phyloP scores from a whole-genome alignment of 371 early-diverging fungal genomes.

The Mortierella sp. region DNA sequence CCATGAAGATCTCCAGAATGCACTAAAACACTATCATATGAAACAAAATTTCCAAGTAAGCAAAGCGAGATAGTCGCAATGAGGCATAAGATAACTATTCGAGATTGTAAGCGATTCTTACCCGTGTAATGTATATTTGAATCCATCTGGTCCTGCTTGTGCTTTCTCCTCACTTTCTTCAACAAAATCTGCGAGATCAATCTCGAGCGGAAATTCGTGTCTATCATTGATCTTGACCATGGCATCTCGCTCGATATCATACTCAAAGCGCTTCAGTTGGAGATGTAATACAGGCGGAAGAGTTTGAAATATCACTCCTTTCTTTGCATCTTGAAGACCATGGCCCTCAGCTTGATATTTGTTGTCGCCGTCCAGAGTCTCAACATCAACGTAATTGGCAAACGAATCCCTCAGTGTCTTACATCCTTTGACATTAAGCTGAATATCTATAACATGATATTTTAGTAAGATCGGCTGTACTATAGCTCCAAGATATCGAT shows the following conservation, averaged over 20 bases:
- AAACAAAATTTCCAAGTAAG: background rate
- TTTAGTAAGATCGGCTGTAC: background rate
- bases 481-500: background rate
- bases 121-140: constrained; percentile 90
- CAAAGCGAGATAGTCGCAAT: background rate
- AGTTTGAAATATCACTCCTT: constrained; percentile 95
- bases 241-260: constrained; percentile 91
- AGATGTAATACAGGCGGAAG: constrained; percentile 98
- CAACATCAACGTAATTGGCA: constrained; percentile 87
- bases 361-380: constrained; percentile 97
- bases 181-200: constrained; percentile 91
- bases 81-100: background rate
- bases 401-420: constrained; percentile 93
- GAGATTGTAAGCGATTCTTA: constrained; percentile 50
- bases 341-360: constrained; percentile 97
- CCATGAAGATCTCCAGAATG: constrained; percentile 97
- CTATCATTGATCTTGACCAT: constrained; percentile 99
- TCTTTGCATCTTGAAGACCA: constrained; percentile 97
- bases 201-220: constrained; percentile 93
- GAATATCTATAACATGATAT: constrained; percentile 79
- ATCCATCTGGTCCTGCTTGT: constrained; percentile 65
- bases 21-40: constrained; percentile 85
- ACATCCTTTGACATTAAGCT: constrained; percentile 95
- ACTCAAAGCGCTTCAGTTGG: constrained; percentile 98
- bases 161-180: constrained; percentile 69